Percentiles rank a stretch among this genome's conserved stretches.
phyloP scores from a whole-genome alignment of 1,139 yeast genomes.

The Hanseniaspora uvarum region DNA sequence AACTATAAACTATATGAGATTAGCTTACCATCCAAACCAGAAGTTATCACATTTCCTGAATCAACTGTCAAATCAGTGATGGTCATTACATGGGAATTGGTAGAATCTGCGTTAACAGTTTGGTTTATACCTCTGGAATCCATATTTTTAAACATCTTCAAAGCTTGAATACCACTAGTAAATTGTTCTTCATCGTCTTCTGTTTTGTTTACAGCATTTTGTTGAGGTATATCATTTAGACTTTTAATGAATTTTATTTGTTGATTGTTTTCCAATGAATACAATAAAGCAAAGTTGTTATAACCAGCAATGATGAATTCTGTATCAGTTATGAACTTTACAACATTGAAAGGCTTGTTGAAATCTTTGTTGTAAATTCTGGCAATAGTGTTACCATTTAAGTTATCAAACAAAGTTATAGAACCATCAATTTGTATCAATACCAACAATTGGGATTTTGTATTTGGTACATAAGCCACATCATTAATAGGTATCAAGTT shows the following conservation, averaged over 20 bases:
- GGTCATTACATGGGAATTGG: conserved; percentile 85
- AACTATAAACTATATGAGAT: neutral
- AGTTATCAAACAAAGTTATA: conserved; percentile 33
- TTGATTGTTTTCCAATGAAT: conserved; percentile 47
- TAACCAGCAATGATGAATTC: conserved; percentile 82
- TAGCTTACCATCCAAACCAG: conserved; percentile 84
- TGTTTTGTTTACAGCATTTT: conserved; percentile 33
- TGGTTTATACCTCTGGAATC: conserved; percentile 75
- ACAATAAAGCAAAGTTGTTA: conserved; percentile 81
- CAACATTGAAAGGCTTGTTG: conserved; percentile 69
- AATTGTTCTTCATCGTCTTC: conserved; percentile 46
- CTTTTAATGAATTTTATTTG: conserved; percentile 54
- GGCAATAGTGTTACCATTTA: neutral
- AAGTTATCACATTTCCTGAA: conserved; percentile 46
- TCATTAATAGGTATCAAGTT: conserved; percentile 91
- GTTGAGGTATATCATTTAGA: conserved; percentile 31
- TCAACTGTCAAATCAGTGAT: conserved; percentile 55
- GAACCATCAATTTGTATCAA: conserved; percentile 41
- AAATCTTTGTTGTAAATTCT: conserved; percentile 45
- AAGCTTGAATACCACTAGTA: conserved; percentile 62
- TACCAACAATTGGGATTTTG: conserved; percentile 63
- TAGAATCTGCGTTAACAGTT: conserved; percentile 41
- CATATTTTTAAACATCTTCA: conserved; percentile 90
- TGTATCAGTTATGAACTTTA: conserved; percentile 56
- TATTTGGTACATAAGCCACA: conserved; percentile 75